These are phyloP conservation scores for Lindgomyces ingoldianus DNA, from an alignment of 495 filamentous ascomycete genomes.

Conservation along the genomic window DNA sequence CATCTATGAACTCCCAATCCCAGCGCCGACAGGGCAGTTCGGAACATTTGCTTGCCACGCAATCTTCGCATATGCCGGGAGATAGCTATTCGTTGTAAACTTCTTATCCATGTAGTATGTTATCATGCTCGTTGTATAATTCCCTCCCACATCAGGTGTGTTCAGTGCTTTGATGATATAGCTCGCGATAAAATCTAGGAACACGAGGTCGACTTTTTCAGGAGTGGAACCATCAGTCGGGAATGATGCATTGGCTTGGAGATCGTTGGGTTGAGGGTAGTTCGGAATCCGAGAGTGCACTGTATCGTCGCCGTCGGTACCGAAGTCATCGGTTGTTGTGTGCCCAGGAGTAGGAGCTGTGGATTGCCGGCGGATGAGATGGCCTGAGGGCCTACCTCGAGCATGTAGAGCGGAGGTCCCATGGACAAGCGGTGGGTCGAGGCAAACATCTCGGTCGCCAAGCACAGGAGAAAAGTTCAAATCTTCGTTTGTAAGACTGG, in stretches of 20 bases:
- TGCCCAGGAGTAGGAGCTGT: constrained; percentile 63
- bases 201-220: constrained; percentile 76
- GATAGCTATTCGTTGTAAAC: constrained; percentile 62
- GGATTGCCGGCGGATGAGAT: constrained; percentile 48
- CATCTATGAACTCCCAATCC: too few relatives aligned
- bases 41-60: constrained; percentile 52
- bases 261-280: constrained; percentile 77
- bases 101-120: constrained; percentile 65
- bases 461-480: constrained; percentile 41
- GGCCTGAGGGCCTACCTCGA: constrained; percentile 15
- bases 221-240: constrained; percentile 39
- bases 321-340: constrained; percentile 82
- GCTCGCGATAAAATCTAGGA: constrained; percentile 83
- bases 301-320: constrained; percentile 88
- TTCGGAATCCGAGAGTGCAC: constrained; percentile 72
- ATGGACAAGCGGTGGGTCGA: constrained; percentile 44
- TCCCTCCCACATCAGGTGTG: constrained; percentile 60
- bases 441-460: constrained; percentile 46
- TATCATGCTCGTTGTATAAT: constrained; percentile 61
- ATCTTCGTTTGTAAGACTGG: constrained; percentile 33
- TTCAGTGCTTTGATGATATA: constrained; percentile 71
- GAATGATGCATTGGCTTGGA: constrained; percentile 61
- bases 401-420: neutral
- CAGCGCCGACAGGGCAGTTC: too few relatives aligned
- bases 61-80: constrained; percentile 52